These are phyloP conservation scores for Geranium rotundifolium DNA, from an alignment of 345 rosid species.

Conservation along the genomic window DNA sequence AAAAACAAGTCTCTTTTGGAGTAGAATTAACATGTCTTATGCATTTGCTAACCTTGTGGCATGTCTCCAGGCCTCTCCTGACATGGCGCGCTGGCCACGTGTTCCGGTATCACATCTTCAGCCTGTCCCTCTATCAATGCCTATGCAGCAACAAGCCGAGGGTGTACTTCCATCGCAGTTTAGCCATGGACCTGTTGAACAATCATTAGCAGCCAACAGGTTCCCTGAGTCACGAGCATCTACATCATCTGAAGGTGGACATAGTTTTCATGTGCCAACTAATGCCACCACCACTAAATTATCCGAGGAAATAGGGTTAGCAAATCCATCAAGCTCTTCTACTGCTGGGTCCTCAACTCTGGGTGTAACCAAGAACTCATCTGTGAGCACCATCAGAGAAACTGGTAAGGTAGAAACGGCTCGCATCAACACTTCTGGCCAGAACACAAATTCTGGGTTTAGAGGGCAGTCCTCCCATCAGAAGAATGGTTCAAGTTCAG, in stretches of 20 bases:
- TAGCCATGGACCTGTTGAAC: conserved; percentile 44
- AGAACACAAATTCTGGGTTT: conserved; percentile 22
- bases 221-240: conserved; percentile 37
- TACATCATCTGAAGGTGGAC: conserved; percentile 25
- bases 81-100: conserved; percentile 76
- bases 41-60: not conserved
- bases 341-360: conserved; percentile 27
- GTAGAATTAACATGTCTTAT: no score
- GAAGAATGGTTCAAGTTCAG: conserved; percentile 24
- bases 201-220: conserved; percentile 32
- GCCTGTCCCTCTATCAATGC: conserved; percentile 36
- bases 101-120: conserved; percentile 51
- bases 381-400: conserved; percentile 16
- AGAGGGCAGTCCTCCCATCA: conserved; percentile 36
- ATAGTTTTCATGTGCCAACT: conserved; percentile 19
- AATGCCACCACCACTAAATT: conserved; percentile 35
- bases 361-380: conserved; percentile 27
- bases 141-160: conserved; percentile 59
- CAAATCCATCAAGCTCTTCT: conserved; percentile 43
- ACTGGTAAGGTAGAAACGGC: conserved; percentile 15
- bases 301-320: conserved; percentile 50
- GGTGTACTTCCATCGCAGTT: conserved; percentile 40
- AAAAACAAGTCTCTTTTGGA: no score
- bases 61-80: conserved; percentile 53
- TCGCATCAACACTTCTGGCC: conserved; percentile 16